Percentiles rank a stretch among this genome's conserved stretches.
These are phyloP conservation scores for Striga asiatica DNA, from an alignment of 257 asterid species.

Conservation along the genomic window DNA sequence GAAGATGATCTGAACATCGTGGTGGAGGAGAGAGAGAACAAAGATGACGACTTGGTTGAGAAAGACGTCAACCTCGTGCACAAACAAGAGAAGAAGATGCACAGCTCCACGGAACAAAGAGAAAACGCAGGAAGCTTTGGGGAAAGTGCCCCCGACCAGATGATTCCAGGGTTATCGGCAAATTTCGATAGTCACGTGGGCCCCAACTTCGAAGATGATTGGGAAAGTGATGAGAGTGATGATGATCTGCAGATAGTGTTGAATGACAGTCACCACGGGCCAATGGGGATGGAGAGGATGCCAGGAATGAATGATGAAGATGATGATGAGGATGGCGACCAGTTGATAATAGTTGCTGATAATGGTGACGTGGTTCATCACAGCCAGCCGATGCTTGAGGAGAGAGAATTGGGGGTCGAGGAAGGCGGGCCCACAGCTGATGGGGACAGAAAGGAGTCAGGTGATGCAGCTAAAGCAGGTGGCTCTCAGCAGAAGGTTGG, in stretches of 20 bases:
- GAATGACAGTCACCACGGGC: constrained; percentile 46
- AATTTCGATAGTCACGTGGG: too few species aligned
- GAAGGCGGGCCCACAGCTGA: constrained; percentile 47
- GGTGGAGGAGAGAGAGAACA: neutral
- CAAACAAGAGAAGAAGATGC: neutral
- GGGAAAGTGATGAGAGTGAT: constrained; percentile 65
- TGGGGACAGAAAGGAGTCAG: constrained; percentile 57
- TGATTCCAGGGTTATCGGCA: constrained; percentile 74
- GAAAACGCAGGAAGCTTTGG: neutral
- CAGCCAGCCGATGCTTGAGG: constrained; percentile 42
- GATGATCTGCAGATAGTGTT: constrained; percentile 78
- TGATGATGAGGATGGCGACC: constrained; percentile 70
- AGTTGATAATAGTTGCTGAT: constrained; percentile 66
- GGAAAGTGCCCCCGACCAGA: constrained; percentile 11
- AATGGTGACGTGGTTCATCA: constrained; percentile 46
- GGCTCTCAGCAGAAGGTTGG: constrained; percentile 60
- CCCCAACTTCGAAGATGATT: constrained; percentile 41
- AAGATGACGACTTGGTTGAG: neutral
- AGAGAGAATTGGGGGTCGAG: constrained; percentile 65
- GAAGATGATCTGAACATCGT: neutral
- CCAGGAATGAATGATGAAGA: constrained; percentile 30
- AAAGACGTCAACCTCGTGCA: neutral
- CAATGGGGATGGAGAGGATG: constrained; percentile 26
- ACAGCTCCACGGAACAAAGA: too few species aligned
- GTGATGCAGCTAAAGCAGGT: constrained; percentile 46